A percentile compares a stretch with the other conserved stretches of the same genome.
Conservation (phyloP, 768 basidiomycete genomes). For the Mycena pura region DNA sequence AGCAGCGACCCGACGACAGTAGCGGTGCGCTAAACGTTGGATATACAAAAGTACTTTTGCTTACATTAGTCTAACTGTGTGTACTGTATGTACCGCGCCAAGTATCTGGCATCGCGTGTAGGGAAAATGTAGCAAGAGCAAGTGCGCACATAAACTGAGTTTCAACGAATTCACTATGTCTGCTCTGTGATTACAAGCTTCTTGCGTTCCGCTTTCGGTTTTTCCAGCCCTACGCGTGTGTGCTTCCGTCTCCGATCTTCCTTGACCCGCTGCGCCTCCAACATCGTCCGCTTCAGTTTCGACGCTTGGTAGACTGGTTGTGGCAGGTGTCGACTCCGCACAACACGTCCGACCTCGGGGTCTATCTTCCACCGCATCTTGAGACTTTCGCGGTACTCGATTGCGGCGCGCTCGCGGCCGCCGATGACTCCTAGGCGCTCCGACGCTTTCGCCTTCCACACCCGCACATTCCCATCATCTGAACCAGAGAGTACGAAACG, state of each 20-base stretch:
- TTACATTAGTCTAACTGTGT: no score
- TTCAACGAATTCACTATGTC: constrained; percentile 41
- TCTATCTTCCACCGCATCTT: constrained; percentile 91
- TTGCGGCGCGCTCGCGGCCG: constrained; percentile 86
- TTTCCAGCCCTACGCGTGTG: constrained; percentile 82
- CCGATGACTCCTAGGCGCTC: constrained; percentile 93
- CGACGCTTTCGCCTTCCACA: constrained; percentile 94
- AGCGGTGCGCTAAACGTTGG: constrained; percentile 19
- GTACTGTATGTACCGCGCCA: no score
- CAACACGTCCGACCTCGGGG: constrained; percentile 78
- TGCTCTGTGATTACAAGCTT: constrained; percentile 87
- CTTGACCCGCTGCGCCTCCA: constrained; percentile 88
- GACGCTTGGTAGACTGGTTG: constrained; percentile 89
- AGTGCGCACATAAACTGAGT: no score
- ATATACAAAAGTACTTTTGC: no score
- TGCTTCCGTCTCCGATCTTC: constrained; percentile 93
- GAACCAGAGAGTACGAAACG: constrained; percentile 91
- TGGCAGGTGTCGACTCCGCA: constrained; percentile 83
- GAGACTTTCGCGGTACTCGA: constrained; percentile 91
- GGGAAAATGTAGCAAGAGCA: no score
- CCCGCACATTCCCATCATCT: constrained; percentile 92
- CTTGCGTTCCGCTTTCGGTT: constrained; percentile 92
- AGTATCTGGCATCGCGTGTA: no score
- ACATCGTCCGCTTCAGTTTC: constrained; percentile 91
- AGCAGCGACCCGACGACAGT: constrained; percentile 2